These are phyloP conservation scores for Diplocarpon rosae DNA, from an alignment of 2,329 filamentous ascomycete genomes.

Conservation along the genomic window DNA sequence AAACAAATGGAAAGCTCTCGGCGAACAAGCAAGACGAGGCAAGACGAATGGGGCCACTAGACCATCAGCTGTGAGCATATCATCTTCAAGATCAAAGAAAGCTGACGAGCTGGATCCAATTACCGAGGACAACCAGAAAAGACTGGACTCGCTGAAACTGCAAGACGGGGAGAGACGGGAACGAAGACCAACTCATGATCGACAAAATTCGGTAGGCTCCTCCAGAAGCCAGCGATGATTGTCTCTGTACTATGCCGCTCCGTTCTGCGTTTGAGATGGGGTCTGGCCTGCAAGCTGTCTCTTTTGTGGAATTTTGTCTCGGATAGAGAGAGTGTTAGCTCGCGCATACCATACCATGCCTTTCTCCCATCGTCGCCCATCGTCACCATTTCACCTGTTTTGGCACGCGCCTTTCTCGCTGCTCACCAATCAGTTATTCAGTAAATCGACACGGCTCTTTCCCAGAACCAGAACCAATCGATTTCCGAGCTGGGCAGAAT, in stretches of 20 bases:
- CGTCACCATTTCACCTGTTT: conserved; percentile 8
- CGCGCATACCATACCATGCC: conserved; percentile 17
- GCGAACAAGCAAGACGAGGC: conserved; percentile 65
- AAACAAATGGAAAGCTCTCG: conserved; percentile 79
- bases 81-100: conserved; percentile 31
- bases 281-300: conserved; percentile 5
- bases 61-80: conserved; percentile 27
- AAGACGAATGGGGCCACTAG: conserved; percentile 36
- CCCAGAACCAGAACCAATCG: conserved; percentile 14
- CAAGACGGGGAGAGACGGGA: conserved; percentile 64
- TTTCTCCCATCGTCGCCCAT: conserved; percentile 9
- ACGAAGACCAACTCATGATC: conserved; percentile 45
- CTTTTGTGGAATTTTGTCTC: conserved; percentile 15
- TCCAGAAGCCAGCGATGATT: conserved; percentile 30
- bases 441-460: background rate
- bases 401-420: background rate
- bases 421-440: conserved; percentile 5
- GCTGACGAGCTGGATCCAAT: conserved; percentile 70
- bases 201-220: conserved; percentile 45
- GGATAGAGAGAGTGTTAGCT: conserved; percentile 22
- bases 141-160: conserved; percentile 80
- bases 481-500: conserved; percentile 8
- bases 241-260: conserved; percentile 14
- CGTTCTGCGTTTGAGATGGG: conserved; percentile 15
- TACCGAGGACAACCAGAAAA: conserved; percentile 74